Base-by-base conservation (phyloP, 192 early-diverging fungal species). In the Umbelopsis sp. region DNA sequence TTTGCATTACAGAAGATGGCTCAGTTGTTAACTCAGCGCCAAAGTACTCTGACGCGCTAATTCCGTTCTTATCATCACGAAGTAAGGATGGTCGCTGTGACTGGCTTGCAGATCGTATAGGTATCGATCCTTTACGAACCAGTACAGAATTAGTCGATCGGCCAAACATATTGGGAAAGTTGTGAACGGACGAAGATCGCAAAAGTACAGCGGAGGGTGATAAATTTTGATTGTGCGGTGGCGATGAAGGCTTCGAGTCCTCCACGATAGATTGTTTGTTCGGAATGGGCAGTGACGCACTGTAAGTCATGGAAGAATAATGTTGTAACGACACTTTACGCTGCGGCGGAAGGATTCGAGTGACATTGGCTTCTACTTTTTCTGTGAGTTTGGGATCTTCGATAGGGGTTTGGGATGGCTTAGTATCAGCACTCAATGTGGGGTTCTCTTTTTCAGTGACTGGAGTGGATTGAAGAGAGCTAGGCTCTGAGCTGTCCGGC, bases 401-500 rank as follows among this genome's bases (percentile, higher is more conserved):
- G 21, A 25, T 30, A 30, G 27, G 3, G 27, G 1, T 30, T 30
- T 30, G 27, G 27, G 21, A 52, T 52, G 25, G 12, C 35, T 30
- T 35, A 33, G 30, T 8, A 22, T 61, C 55, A n/a, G 10, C 27
- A 25, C 33, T 61, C 55, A 61, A n/a, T 15, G 18, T 25, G n/a
- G 35, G 18, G 25, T 27, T 35, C 33, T 61, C 55, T 35, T 61
- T 61, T 30, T 61, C 55, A 35, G 18, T 35, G n/a, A 61, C 55
- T 37, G 55, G 55, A 12, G 55, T 61, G 55, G 55, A 35, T 61
- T 61, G 55, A 61, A 35, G 55, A 30, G 55, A 61, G 30, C 55
- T 61, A 61, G 55, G 55, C 15, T 25, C 30, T 61, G 55, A 35
- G 55, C 55, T 61, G 55, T 35, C 55, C 55, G 27, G 55, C 55